Base-by-base conservation (phyloP, 768 basidiomycete species). In the Holtermanniella nyarrowii region DNA sequence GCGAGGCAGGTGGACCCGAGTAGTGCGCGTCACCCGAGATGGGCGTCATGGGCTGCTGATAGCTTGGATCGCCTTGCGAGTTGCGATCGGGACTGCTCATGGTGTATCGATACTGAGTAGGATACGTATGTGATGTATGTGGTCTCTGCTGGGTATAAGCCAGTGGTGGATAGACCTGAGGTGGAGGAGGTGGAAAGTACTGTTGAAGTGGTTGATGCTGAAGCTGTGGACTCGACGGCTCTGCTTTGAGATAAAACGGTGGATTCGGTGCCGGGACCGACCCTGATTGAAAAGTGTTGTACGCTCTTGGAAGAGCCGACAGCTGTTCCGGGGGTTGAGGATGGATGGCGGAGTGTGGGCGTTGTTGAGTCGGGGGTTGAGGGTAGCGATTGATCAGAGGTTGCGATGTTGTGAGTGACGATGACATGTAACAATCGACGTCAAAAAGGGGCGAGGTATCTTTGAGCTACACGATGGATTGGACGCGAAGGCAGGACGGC, bases 11-110 rank as follows among this genome's bases (percentile, higher is more conserved):
- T 22, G 42, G 56, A 49, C 58, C 52, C 10, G 64, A 61, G 41
- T 65, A 65, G 2, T 50, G 23, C 3, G 52, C 42, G 16, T 54
- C 56, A 3, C 20, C 42, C 48, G 48, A 56, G n/a, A 63, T n/a
- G 2, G 62, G 62, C 5, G 62, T 60, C 26, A 63, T 58, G 1
- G 62, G 62, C 7, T 54, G 53, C 42, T 58, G 59, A 16, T 37
- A 37, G 31, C 31, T 7, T 7, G 7, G 10, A 16, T 37, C 10
- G 10, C 10, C 7, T 7, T 7, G 7, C 31, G 31, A 37, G 31
- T 7, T 7, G 7, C 31, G 7, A 16, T 37, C 31, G 31, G 31
- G 31, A 37, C 31, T 37, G 31, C 31, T 37, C 31, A 37, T 37
- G 31, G 16, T 16, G 31, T 37, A 37, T 7, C 31, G 31, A n/a